phyloP scores from a whole-genome alignment of 371 early-diverging fungal genomes.

The Coemansia sp. region DNA sequence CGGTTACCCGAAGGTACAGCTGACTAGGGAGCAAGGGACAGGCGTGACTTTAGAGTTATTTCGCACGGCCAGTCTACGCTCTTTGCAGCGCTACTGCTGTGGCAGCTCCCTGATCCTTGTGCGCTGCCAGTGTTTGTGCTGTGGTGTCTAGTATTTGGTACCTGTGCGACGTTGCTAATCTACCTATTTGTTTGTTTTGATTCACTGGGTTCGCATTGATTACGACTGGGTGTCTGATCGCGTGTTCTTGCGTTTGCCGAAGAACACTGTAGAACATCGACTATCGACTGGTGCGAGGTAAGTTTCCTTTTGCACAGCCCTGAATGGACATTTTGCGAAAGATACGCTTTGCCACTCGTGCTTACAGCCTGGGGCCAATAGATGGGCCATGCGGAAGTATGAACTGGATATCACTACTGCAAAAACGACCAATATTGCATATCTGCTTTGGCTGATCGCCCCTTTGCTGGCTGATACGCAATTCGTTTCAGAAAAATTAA shows the following conservation, averaged over 20 bases:
- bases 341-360: too few species aligned
- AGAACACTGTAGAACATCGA: slow-evolving; percentile 53
- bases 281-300: slow-evolving; percentile 61
- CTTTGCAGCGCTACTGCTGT: background rate
- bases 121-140: background rate
- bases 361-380: background rate
- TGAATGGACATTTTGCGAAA: too few species aligned
- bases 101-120: background rate
- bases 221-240: background rate
- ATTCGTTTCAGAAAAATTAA: background rate
- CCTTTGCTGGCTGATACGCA: too few species aligned
- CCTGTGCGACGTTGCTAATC: background rate
- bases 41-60: background rate
- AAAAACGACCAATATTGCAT: background rate
- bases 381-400: background rate
- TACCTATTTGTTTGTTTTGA: background rate
- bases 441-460: background rate
- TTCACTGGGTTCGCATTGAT: background rate
- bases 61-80: background rate
- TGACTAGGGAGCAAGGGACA: too few species aligned
- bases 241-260: background rate
- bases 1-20: too few species aligned
- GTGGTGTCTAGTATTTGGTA: background rate
- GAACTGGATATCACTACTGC: background rate
- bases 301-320: slow-evolving; percentile 5